Evolutionary conservation across 164 flowering plant genomes (phyloP).

Genomic region (Macadamia integrifolia): DNA sequence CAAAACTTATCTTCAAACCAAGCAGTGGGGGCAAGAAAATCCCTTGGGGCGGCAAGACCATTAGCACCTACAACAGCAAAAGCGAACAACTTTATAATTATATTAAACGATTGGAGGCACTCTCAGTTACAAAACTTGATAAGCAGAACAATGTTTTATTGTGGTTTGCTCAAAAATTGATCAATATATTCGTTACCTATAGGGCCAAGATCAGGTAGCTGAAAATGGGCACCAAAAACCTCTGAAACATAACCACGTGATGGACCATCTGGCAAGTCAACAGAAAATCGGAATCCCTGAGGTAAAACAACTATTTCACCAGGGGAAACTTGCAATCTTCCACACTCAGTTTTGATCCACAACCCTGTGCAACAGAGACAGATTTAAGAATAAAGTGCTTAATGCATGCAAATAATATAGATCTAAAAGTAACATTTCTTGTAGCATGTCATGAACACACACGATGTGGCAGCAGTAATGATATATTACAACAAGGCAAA

Average conservation of each 20-base stretch:
- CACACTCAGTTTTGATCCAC: conserved; percentile 88
- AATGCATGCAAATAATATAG: too few relatives aligned
- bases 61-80: conserved; percentile 63
- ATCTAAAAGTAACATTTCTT: too few relatives aligned
- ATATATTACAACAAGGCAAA: too few relatives aligned
- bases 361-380: conserved; percentile 39
- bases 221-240: conserved; percentile 83
- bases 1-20: conserved; percentile 57
- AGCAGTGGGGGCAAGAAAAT: conserved; percentile 82
- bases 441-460: too few relatives aligned
- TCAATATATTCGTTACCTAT: conserved; percentile 49
- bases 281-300: conserved; percentile 83
- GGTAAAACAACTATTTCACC: conserved; percentile 87
- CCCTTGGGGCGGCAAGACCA: conserved; percentile 92
- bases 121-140: background rate
- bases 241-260: conserved; percentile 93
- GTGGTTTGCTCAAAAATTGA: background rate
- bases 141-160: background rate
- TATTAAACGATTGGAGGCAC: background rate
- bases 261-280: conserved; percentile 84
- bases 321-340: conserved; percentile 69
- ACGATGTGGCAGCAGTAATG: background rate
- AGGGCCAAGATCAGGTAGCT: conserved; percentile 96
- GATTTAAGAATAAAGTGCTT: background rate
- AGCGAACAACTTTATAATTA: background rate